Conservation (phyloP, 176 grass and related monocot genomes). For the Typha latifolia region DNA sequence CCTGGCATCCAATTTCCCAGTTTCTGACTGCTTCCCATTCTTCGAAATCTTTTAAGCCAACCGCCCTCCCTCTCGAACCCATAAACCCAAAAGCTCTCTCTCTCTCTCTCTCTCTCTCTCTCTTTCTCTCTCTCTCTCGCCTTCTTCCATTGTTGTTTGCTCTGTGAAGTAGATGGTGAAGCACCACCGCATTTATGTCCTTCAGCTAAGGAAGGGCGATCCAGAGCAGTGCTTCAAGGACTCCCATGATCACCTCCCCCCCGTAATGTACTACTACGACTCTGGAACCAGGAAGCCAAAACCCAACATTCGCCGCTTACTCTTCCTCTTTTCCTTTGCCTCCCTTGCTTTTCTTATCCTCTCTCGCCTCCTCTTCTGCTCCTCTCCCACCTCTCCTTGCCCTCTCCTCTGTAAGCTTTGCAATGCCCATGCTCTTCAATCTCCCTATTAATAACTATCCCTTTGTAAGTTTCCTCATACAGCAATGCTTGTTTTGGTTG, state of each 20-base stretch:
- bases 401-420: slow-evolving; percentile 23
- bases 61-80: neutral
- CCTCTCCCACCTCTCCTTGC: slow-evolving; percentile 25
- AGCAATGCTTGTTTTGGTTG: neutral
- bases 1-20: neutral
- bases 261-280: slow-evolving; percentile 26
- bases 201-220: slow-evolving; percentile 68
- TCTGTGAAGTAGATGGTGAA: slow-evolving; percentile 36
- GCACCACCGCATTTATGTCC: slow-evolving; percentile 58
- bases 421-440: neutral
- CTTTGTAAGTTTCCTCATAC: neutral
- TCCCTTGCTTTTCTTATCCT: slow-evolving; percentile 28
- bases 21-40: neutral
- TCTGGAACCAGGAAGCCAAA: slow-evolving; percentile 24
- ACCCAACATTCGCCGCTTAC: slow-evolving; percentile 26
- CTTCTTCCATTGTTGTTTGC: neutral
- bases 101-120: neutral
- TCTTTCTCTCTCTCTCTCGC: neutral
- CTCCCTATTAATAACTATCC: neutral
- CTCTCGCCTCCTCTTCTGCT: slow-evolving; percentile 38
- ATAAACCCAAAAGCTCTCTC: too few relatives aligned
- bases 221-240: slow-evolving; percentile 32
- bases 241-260: neutral
- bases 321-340: slow-evolving; percentile 25
- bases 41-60: neutral